Base-by-base conservation (phyloP, 2,329 filamentous ascomycete genomes). In the Curvularia sp. region DNA sequence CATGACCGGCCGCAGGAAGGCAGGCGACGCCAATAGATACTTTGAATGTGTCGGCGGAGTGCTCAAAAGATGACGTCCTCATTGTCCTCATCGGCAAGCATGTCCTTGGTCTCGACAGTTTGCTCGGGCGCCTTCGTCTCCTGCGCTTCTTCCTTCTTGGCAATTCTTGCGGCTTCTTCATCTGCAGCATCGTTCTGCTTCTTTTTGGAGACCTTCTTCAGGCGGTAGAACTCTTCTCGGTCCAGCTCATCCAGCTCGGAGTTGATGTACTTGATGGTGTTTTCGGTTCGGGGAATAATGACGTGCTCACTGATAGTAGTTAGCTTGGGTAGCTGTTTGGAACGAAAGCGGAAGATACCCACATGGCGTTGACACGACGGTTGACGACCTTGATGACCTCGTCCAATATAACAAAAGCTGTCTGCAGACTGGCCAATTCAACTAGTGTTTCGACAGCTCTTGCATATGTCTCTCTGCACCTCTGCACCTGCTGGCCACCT, bases 181-280 rank as follows among this genome's bases (percentile, higher is more conserved):
- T 74, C 79, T 7, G 79, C 79, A 39, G 78, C 78, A 34, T 80
- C 81, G 58, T 81, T 75, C 65, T 86, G 84, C 74, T 88, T 89
- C 76, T 89, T 91, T 27, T 87, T 87, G 73, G 90, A 90, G 75
- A 95, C 84, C 83, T 99, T 99, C 81, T 99, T 99, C 74, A 99
- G 80, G 66, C 95, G 86, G 80, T 97, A 99, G 78, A 99, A 99
- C 77, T 99, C 95, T 77, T 98, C 95, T 82, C 95, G 87, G 79
- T 98, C 96, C 49, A 99, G 84, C 80, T 99, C 95, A 75, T 99
- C 95, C 15, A 99, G 86, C 77, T 99, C 95, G 1, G 94, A 97
- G 81, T 98, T 98, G 84, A 98, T 98, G 74, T 98, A 99, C 81
- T 97, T 97, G 82, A 99, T 99, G n/a, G 95, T 99, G 74, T 98